phyloP scores from a whole-genome alignment of 2,329 filamentous ascomycete genomes.

The Microdochium trichocladiopsis region DNA sequence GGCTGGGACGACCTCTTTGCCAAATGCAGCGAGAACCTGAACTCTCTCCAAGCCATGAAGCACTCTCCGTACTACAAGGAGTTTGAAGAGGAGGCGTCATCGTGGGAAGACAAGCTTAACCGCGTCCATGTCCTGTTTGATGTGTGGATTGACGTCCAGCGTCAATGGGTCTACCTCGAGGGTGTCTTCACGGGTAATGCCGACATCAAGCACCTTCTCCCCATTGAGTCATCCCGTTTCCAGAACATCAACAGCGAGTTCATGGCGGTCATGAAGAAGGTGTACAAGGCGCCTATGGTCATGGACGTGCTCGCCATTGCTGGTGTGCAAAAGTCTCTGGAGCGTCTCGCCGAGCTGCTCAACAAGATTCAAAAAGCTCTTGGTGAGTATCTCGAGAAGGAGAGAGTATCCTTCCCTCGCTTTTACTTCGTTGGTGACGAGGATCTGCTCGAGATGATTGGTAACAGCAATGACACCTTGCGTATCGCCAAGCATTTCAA shows the following conservation, averaged over 20 bases:
- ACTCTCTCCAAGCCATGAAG: constrained; percentile 96
- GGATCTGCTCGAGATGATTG: constrained; percentile 96
- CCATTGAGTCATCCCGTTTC: constrained; percentile 93
- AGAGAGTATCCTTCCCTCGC: constrained; percentile 92
- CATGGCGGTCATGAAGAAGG: constrained; percentile 98
- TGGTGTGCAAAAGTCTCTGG: constrained; percentile 90
- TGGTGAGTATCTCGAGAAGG: constrained; percentile 96
- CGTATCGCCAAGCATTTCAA: constrained; percentile 98
- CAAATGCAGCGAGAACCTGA: constrained; percentile 96
- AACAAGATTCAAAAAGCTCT: constrained; percentile 99
- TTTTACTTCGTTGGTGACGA: constrained; percentile 99
- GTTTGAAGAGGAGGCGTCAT: constrained; percentile 93
- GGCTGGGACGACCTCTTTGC: constrained; percentile 98
- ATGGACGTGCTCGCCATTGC: constrained; percentile 94
- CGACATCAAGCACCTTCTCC: constrained; percentile 96
- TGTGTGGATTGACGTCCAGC: constrained; percentile 99
- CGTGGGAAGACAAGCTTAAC: constrained; percentile 98
- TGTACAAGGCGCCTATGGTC: constrained; percentile 92
- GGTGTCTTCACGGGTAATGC: constrained; percentile 98
- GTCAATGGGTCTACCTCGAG: constrained; percentile 99
- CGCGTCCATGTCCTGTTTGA: constrained; percentile 96
- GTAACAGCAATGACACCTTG: constrained; percentile 95
- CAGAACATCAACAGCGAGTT: constrained; percentile 99
- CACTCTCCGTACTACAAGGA: constrained; percentile 99
- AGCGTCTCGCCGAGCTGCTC: constrained; percentile 89